Evolutionary conservation across 176 grass and related monocot genomes (phyloP), one percentile per base, ranked within the genome.

Genomic region (Oryza glaberrima): DNA sequence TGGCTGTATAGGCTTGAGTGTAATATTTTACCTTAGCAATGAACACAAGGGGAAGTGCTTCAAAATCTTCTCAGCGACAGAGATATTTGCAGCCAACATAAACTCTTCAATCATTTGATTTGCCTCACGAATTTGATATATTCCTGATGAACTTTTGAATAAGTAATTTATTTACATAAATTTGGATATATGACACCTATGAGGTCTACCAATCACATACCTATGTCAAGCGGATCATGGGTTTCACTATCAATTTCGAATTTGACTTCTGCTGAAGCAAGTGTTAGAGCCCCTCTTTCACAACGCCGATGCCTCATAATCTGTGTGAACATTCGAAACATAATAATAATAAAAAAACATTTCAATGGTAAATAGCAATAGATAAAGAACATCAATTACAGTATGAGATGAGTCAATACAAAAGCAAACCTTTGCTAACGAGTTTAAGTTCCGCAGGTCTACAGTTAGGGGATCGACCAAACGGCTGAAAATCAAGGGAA

Each of bases 81-180:
- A 94, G 85, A 98, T 36, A 90, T 98, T 98, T 35, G 91, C 96
- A 84, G 93, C 91, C 70, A 98, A 90, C 96, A 98, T 98, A 83
- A 98, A 98, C 81, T 98, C 96, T 77, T 98, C 96, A 20, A 98
- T 95, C 96, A 98, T 98, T 86, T 98, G 96, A 88, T 98, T 98
- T 83, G 96, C 96, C 90, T 98, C 96, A 0, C 96, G 85, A 70
- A 98, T 95, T 98, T 98, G 96, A 93, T 98, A 98, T 78, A 98
- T 98, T 60, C 96, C 96, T 94, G 66, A 69, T 88, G 69, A 84
- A 87, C 65, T 78, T 80, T 16, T 47, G 71, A 43, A 68, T 85
- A 73, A 82, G 34, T 56, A 86, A 76, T 88, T 81, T 40, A 78
- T 81, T 30, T 58, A 67, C 60, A 46, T 4, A 32, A 69, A 86